Evolutionary conservation across 2,329 filamentous ascomycete genomes (phyloP).

Genomic region (Curvularia lunata): DNA sequence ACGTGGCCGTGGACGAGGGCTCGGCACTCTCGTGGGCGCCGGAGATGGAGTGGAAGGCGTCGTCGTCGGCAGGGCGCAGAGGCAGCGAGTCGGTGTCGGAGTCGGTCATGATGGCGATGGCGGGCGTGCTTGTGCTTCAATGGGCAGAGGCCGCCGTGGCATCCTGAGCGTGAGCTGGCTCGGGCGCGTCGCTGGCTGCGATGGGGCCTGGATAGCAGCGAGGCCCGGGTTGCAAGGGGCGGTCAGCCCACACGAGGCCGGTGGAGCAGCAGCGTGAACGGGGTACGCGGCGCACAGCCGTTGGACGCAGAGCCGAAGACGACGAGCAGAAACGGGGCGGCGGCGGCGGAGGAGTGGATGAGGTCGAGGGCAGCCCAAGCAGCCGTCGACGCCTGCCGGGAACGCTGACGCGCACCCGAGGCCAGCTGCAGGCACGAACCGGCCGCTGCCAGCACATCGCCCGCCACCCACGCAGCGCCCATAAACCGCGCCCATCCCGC

Average conservation of each 20-base stretch:
- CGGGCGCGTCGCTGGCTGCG: slow-evolving; percentile 19
- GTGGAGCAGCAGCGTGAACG: slow-evolving; percentile 6
- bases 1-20: slow-evolving; percentile 25
- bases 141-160: slow-evolving; percentile 35
- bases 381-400: neutral
- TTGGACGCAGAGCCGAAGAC: slow-evolving; percentile 34
- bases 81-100: slow-evolving; percentile 11
- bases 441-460: slow-evolving; percentile 30
- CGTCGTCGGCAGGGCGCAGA: slow-evolving; percentile 25
- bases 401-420: slow-evolving; percentile 16
- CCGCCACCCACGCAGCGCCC: slow-evolving; percentile 1
- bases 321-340: neutral
- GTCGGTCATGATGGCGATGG: slow-evolving; percentile 39
- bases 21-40: slow-evolving; percentile 48
- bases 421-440: slow-evolving; percentile 23
- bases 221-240: slow-evolving; percentile 34
- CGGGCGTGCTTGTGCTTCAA: slow-evolving; percentile 26
- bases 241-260: slow-evolving; percentile 32
- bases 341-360: slow-evolving; percentile 24
- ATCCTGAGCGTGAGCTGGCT: slow-evolving; percentile 40
- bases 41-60: slow-evolving; percentile 47
- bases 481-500: neutral
- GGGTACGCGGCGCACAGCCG: slow-evolving; percentile 35
- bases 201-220: slow-evolving; percentile 30
- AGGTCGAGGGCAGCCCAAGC: slow-evolving; percentile 5